Base-by-base conservation (phyloP, 768 basidiomycete genomes). In the Termitomyces sp. region DNA sequence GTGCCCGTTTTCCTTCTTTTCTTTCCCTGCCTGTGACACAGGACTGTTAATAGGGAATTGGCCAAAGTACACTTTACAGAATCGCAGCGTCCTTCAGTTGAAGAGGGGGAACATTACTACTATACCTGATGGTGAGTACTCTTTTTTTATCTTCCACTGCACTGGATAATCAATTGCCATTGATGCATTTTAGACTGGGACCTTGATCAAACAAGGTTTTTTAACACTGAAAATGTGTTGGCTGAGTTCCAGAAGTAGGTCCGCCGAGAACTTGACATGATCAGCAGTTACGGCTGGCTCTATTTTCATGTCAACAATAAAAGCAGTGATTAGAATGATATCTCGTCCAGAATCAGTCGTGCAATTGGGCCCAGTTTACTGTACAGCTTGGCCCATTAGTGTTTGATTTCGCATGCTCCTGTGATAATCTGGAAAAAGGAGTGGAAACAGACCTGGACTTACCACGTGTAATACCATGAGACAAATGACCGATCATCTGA, bases 61-160 rank as follows among this genome's bases (percentile, higher is more conserved):
- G 85, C 75, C 80, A 0, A 72, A 60, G 16, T 84, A 75, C 60
- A 73, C 71, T 1, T 28, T 64, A 0, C 52, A 66, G 2, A 67
- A 70, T 1, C 72, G 68, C 54, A 65, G 60, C 13, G 76, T 84
- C 3, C 65, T 85, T 60, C 83, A 84, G 60, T 71, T 84, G 6
- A 68, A 75, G 66, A 70, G 81, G 28, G 67, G 77, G 58, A 85
- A 85, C 56, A 71, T 84, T 33, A 85, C 82, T 0, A 65, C 72
- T 53, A 80, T 85, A 54, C 69, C 76, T 0, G 84, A 86, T 59
- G 74, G 85, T 53, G 18, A 28, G 51, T 26, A 1, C 18, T 10
- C 13, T 84, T 18, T n/a, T 9, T 24, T 14, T 20, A 42, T 20
- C 32, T 44, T 33, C 4, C 4, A 18, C 22, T 24, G 1, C 6